These are phyloP conservation scores for Cladosporium sp. DNA, from an alignment of 2,329 filamentous ascomycete genomes.

Conservation along the genomic window DNA sequence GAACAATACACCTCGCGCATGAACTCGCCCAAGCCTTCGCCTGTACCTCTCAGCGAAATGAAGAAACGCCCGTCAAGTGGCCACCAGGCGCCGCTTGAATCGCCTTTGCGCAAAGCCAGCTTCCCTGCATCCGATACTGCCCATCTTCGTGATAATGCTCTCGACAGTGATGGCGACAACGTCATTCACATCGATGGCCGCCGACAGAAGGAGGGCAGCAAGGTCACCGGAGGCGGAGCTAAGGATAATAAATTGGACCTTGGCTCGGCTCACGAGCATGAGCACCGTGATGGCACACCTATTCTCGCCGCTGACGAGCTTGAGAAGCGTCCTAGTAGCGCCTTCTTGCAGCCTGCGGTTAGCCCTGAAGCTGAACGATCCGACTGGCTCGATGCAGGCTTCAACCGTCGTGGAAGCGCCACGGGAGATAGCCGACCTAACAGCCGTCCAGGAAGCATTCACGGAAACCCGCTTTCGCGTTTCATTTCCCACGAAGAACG, in stretches of 20 bases:
- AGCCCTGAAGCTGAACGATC: conserved; percentile 66
- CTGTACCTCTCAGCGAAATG: conserved; percentile 20
- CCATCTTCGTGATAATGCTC: conserved; percentile 27
- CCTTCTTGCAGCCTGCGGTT: conserved; percentile 73
- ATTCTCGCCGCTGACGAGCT: conserved; percentile 89
- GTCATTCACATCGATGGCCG: conserved; percentile 77
- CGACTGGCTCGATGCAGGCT: conserved; percentile 45
- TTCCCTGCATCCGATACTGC: conserved; percentile 39
- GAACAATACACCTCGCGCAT: conserved; percentile 80
- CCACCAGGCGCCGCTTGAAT: conserved; percentile 33
- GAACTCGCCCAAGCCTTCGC: conserved; percentile 58
- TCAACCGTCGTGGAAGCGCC: conserved; percentile 49
- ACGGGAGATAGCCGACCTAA: conserved; percentile 59
- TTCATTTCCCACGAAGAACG: conserved; percentile 53
- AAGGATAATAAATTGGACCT: conserved; percentile 51
- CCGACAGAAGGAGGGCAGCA: conserved; percentile 38
- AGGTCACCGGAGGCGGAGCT: conserved; percentile 47
- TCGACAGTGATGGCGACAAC: conserved; percentile 52
- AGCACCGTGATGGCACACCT: conserved; percentile 64
- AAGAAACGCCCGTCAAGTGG: conserved; percentile 30
- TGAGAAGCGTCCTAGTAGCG: conserved; percentile 64
- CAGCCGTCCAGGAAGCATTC: conserved; percentile 59
- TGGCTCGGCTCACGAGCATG: conserved; percentile 32
- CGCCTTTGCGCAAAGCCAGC: conserved; percentile 45
- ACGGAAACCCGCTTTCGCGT: conserved; percentile 50